Percentiles rank a stretch among this genome's conserved stretches.
Conservation (phyloP, 2,329 filamentous ascomycete genomes). For the Neophaeococcomyces mojaviensis region DNA sequence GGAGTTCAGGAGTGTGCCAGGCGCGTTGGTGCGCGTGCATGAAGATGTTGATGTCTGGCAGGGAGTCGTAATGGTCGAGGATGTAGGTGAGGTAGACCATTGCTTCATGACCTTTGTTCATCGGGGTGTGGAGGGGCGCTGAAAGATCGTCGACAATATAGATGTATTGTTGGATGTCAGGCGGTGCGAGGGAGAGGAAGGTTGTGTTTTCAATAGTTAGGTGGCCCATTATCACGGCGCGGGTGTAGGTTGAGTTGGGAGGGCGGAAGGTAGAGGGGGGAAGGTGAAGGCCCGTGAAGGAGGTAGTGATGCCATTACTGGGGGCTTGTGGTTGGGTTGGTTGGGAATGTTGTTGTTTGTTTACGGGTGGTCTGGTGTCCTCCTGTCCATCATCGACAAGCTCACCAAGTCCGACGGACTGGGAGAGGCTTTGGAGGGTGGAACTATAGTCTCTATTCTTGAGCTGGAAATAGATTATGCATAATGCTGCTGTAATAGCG, state of each 20-base stretch:
- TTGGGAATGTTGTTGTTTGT: neutral
- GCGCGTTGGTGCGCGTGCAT: conserved; percentile 50
- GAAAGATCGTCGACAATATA: conserved; percentile 48
- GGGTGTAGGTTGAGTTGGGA: conserved; percentile 45
- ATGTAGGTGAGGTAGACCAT: conserved; percentile 58
- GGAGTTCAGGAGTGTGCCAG: conserved; percentile 54
- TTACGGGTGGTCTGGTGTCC: neutral
- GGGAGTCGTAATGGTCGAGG: conserved; percentile 52
- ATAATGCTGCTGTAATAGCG: neutral
- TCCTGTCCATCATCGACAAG: conserved; percentile 5
- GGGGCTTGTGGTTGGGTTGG: neutral
- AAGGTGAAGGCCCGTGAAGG: conserved; percentile 25
- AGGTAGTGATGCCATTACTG: neutral
- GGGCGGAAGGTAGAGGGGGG: conserved; percentile 35
- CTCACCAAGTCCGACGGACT: conserved; percentile 4
- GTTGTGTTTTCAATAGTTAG: conserved; percentile 17
- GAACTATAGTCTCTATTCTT: conserved; percentile 1
- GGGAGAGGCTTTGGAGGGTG: conserved; percentile 1
- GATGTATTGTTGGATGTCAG: conserved; percentile 33
- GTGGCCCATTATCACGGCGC: conserved; percentile 42
- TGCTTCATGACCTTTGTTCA: conserved; percentile 56
- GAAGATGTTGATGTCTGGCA: conserved; percentile 54
- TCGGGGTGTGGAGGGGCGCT: conserved; percentile 44
- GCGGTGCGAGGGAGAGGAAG: conserved; percentile 47
- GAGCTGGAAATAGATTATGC: neutral